Evolutionary conservation across 352 stramenopile genomes (phyloP), one percentile per base, ranked within the genome.

Genomic region (Pythium utonaiense): DNA sequence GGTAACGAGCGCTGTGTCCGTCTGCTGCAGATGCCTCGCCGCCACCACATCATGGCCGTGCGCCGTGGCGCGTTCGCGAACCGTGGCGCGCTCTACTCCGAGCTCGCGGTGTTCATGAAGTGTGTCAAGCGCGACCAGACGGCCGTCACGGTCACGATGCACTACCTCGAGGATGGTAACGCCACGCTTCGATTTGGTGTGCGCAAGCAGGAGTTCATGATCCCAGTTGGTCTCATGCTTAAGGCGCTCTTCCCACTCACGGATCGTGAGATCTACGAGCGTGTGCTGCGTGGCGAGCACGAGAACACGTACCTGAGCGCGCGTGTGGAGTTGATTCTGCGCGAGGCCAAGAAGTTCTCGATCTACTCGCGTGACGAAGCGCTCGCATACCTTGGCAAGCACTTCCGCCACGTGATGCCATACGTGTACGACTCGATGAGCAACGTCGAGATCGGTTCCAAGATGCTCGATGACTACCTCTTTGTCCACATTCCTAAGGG

Each of bases 1-100:
- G 98, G 98, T 28, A 99, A 99, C 77, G 98, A 99, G 79, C 89
- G 97, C 58, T 97, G 97, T 57, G 96, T 99, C 41, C 86, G 98
- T 64, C 75, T 99, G 62, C 77, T 99, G 62, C 97, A 99, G 80
- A 94, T 97, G 75, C 86, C 87, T 10, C 80, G 86, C 40, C 84
- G 86, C 36, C 84, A 96, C 67, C 86, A 96, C 65, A 88, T 96
- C 56, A 92, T 91, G 81, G 96, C 96, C 6, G 96, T 99, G 69
- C 89, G 96, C 64, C 91, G 98, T 73, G 87, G 87, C n/a, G 97
- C 96, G 16, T 99, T 99, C 75, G 96, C 93, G 54, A 99, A 99
- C 74, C 90, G 97, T 61, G 97, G 96, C 10, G 82, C 91, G 53
- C 63, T 94, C 13, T 99, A 99, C 78, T 98, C 95, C 19, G 96